Evolutionary conservation across 73 alveolate genomes (phyloP), one percentile per base, ranked within the genome.

Genomic region (Strombidium stylifer): DNA sequence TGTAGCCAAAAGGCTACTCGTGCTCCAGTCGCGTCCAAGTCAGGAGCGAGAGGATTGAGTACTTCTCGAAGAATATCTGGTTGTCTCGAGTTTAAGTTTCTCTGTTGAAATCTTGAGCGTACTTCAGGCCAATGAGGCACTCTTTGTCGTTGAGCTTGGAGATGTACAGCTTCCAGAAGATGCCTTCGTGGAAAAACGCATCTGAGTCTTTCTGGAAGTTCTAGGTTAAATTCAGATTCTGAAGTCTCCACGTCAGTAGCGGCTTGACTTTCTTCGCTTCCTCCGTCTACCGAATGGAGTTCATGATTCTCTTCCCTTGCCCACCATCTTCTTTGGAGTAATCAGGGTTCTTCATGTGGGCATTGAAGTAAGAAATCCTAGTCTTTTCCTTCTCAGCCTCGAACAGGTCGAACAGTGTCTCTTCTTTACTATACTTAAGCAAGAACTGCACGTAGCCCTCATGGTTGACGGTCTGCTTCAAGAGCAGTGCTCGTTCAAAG

Each of bases 101-200:
- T 7, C 26, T 20, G 16, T 60, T 60, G 23, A 60, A 60, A 10
- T 6, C 14, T 60, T 53, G 32, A 3, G 15, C 4, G 26, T 20
- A 64, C 31, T 64, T 64, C 3, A 64, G 18, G 3, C 78, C 78
- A 64, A 64, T 46, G 2, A 6, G 7, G 28, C 58, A 64, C 32
- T 64, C 78, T 46, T 47, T 64, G 27, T 64, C 78, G 47, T 64
- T 64, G 64, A 46, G 41, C 54, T 64, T 64, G 6, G 64, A 46
- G 1, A 64, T 64, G 31, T 8, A 64, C 7, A 64, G 78, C 4
- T 40, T 46, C 78, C 78, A 64, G 1, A 10, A 60, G 6, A 35
- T 41, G 3, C 74, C 74, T 20, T 60, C 74, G 3, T 40, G 61
- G 42, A 2, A 6, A 41, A 64, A 64, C 15, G 65, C 54, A 46